Conservation (phyloP, 2,329 filamentous ascomycete species). For the Aspergillus spinulosporus region DNA sequence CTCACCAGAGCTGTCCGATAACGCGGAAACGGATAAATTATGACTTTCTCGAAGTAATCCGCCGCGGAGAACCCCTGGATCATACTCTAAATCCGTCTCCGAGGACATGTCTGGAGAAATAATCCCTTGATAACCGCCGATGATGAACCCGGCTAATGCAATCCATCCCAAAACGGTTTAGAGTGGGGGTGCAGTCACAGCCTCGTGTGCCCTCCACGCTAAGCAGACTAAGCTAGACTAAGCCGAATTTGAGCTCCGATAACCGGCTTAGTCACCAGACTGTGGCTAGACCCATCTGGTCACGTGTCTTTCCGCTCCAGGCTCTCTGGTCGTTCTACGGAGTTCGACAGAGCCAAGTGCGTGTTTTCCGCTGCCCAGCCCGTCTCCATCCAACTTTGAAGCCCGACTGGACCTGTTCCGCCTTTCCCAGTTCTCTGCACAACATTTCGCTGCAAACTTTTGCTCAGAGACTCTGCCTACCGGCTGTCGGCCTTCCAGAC, state of each 20-base stretch:
- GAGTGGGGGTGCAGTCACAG: conserved; percentile 32
- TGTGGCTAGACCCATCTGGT: conserved; percentile 6
- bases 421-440: background rate
- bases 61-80: background rate
- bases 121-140: conserved; percentile 4
- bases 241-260: background rate
- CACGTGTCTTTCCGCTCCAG: conserved; percentile 1
- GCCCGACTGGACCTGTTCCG: background rate
- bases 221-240: background rate
- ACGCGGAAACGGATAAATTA: background rate
- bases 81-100: conserved; percentile 2
- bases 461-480: too few relatives aligned
- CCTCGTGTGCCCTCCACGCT: background rate
- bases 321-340: conserved; percentile 5
- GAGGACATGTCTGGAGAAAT: conserved; percentile 1
- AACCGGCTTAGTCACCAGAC: conserved; percentile 4
- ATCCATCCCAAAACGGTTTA: conserved; percentile 28
- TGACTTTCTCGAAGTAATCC: background rate
- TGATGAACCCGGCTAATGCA: conserved; percentile 23
- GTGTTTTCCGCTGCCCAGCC: conserved; percentile 12
- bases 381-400: background rate
- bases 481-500: too few relatives aligned
- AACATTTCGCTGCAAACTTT: background rate
- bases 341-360: background rate
- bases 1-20: too few relatives aligned